phyloP scores from a whole-genome alignment of 78 protist genomes.

The Dictyostelium intermedium region DNA sequence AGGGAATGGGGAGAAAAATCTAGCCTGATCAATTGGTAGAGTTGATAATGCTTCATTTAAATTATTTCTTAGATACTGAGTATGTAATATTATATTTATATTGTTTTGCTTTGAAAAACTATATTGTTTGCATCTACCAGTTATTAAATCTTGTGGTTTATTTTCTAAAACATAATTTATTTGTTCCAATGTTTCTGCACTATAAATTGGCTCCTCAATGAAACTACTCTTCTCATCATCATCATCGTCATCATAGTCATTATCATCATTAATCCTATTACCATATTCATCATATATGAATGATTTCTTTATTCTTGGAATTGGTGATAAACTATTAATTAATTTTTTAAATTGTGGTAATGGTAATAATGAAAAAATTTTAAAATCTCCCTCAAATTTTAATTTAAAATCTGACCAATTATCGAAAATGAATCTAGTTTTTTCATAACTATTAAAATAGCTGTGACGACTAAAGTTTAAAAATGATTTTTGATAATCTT shows the following conservation, averaged over 20 bases:
- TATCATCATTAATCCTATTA: no score
- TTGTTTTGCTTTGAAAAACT: background rate
- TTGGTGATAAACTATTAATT: background rate
- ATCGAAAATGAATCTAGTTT: background rate
- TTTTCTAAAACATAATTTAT: background rate
- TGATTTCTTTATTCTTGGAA: no score
- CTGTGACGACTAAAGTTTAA: background rate
- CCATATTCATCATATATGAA: no score
- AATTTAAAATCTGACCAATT: background rate
- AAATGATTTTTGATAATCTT: background rate
- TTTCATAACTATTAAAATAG: no score
- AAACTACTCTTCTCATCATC: no score
- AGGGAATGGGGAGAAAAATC: background rate
- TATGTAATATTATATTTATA: background rate
- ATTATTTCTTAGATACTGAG: background rate
- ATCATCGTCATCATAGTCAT: no score
- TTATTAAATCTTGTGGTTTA: background rate
- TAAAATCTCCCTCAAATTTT: no score
- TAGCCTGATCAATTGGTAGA: background rate
- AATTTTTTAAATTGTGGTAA: no score
- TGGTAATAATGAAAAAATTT: background rate
- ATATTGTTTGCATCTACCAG: background rate
- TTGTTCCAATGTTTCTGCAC: background rate
- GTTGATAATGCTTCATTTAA: background rate
- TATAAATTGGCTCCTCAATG: background rate